Evolutionary conservation across 352 stramenopile genomes (phyloP).

Genomic region (Pythium myriotylum): DNA sequence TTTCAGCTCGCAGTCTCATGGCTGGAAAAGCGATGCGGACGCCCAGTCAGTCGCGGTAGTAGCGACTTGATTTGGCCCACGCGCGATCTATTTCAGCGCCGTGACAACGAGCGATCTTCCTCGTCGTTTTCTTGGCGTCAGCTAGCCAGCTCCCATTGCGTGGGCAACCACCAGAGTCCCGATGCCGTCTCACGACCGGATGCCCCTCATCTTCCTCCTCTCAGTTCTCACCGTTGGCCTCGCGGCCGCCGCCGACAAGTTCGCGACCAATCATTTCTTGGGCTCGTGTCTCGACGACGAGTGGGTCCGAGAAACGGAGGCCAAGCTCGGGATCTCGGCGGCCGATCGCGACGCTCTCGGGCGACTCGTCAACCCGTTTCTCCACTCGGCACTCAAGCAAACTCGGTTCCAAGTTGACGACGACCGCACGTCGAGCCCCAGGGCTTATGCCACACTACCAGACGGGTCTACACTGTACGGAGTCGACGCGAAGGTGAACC

Average conservation of each 20-base stretch:
- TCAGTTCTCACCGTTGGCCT: no score
- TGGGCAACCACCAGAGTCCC: neutral
- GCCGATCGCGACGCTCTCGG: constrained; percentile 30
- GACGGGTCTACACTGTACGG: constrained; percentile 25
- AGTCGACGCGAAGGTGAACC: constrained; percentile 17
- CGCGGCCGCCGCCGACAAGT: neutral
- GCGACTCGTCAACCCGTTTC: constrained; percentile 40
- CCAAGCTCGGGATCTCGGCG: constrained; percentile 20
- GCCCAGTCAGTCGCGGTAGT: neutral
- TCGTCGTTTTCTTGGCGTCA: no score
- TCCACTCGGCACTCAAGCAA: constrained; percentile 38
- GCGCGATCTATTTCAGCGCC: neutral
- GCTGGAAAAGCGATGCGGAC: neutral
- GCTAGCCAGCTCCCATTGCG: neutral
- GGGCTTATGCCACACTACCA: constrained; percentile 19
- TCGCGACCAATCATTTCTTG: constrained; percentile 41
- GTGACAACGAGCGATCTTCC: neutral
- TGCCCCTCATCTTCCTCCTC: no score
- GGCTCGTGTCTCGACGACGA: constrained; percentile 42
- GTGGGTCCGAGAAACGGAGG: constrained; percentile 41
- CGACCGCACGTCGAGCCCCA: constrained; percentile 18
- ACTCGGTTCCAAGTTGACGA: constrained; percentile 38
- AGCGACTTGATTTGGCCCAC: no score
- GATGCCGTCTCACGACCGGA: no score
- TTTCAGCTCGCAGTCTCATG: neutral